Evolutionary conservation across 768 basidiomycete genomes (phyloP), one percentile per base, ranked within the genome.

Genomic region (Mycena alexandri): DNA sequence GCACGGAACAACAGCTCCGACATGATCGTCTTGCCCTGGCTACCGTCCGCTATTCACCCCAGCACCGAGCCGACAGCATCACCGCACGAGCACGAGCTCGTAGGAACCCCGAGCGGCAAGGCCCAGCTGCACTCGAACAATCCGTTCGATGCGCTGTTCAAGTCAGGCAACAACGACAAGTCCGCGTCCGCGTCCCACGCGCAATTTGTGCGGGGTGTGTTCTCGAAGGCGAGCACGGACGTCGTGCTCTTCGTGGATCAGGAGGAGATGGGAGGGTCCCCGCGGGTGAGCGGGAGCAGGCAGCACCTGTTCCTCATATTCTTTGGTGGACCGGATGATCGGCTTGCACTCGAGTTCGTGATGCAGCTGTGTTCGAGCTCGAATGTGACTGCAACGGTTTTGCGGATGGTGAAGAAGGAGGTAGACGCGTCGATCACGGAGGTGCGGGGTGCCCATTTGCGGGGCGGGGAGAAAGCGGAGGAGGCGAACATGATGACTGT

Each of bases 291-390:
- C 47, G 76, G 77, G 51, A 79, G 79, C 44, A 77, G 73, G 11
- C 85, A 89, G 73, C 93, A 94, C 74, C 71, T 98, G 16, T 93
- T 95, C 79, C 73, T 98, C 14, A 93, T 95, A 0, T 98, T 98
- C 86, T 93, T 95, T 76, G 97, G 97, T 24, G 97, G 97, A 0
- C 92, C 95, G 0, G 97, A 99, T 76, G 96, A 98, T 75, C 85
- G 97, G 3, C 83, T 95, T 19, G 94, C 95, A 0, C 80, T 99
- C 41, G 89, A 92, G 34, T 89, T 98, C 71, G 91, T 93, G 24
- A 86, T 92, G 16, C 96, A 96, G 78, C 80, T 98, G 33, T 96
- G 93, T 76, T 81, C 85, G 64, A 91, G 90, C 70, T 81, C 86
- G 14, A 82, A 80, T 61, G 84, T 93, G 14, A 86, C 81, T 11